Base-by-base conservation (phyloP, 257 asterid genomes). In the Solanum peruvianum region DNA sequence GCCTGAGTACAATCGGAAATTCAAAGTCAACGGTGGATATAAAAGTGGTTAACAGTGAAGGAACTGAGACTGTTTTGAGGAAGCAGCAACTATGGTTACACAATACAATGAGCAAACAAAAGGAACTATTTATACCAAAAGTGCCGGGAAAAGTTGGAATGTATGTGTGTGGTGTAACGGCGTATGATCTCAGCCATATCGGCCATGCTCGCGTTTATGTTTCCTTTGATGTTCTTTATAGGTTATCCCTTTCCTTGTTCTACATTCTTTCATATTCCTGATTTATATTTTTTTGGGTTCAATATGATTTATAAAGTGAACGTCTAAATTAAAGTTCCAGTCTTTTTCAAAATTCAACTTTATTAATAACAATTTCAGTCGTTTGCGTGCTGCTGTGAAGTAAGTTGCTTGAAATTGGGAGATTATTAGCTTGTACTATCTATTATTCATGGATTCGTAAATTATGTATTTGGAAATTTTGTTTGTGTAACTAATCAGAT, bases 161-260 rank as follows among this genome's bases (percentile, higher is more conserved):
- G 98, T 96, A 95, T 87, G 98, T 96, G 23, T 96, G 98, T 76
- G 99, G 99, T 72, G 98, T 96, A 86, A 96, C 99, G 12, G 98
- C 99, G 0, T 96, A 96, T 91, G 99, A 96, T 93, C 95, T 96
- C 88, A 96, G 98, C 92, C 99, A 95, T 94, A 94, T 96, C 82
- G 99, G 99, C 9, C 98, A 97, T 86, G 98, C 98, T 86, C 98
- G 99, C 18, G 99, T 95, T 87, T 97, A 97, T 86, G 98, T 95
- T 87, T 92, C 93, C 82, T 97, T 97, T 86, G 99, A 97, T 89
- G 97, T 94, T 64, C 95, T 97, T 41, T 92, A 91, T 91, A 94
- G 98, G 99, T 37, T 45, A 60, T 10, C 41, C 41, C 47, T 81
- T n/a, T 35, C 45, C 78, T 35, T 11, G 9, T 41, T 67, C 10